Evolutionary conservation across 164 flowering plant species (phyloP).

Genomic region (Buxus sempervirens): DNA sequence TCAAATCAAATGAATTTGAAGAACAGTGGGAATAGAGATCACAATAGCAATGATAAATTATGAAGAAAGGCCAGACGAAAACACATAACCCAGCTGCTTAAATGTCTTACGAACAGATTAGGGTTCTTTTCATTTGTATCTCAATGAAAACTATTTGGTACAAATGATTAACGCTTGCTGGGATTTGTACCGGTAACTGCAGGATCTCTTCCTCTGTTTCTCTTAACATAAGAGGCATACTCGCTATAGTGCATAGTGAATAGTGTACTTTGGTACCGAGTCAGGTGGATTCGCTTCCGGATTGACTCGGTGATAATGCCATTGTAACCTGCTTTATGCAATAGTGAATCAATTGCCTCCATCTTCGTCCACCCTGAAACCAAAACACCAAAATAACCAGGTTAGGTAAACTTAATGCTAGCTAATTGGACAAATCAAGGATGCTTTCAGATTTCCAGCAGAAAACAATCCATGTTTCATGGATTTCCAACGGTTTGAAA

Average conservation of each 20-base stretch:
- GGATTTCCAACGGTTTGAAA: too few relatives aligned
- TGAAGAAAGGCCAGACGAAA: constrained; percentile 15
- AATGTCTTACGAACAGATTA: constrained; percentile 15
- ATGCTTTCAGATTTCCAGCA: too few relatives aligned
- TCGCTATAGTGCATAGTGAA: constrained; percentile 78
- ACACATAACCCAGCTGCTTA: constrained; percentile 19
- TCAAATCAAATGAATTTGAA: constrained; percentile 40
- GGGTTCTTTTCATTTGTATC: constrained; percentile 6
- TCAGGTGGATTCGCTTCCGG: constrained; percentile 60
- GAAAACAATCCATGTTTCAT: too few relatives aligned
- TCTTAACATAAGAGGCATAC: constrained; percentile 62
- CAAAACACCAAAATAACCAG: background rate
- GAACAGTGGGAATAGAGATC: constrained; percentile 17
- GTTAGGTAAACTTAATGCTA: too few relatives aligned
- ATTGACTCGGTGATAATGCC: constrained; percentile 70
- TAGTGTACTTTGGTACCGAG: constrained; percentile 93
- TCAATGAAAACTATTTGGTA: constrained; percentile 16
- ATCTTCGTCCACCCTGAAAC: constrained; percentile 72
- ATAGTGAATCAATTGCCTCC: constrained; percentile 86
- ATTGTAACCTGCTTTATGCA: constrained; percentile 83
- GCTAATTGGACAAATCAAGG: too few relatives aligned
- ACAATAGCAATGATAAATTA: constrained; percentile 10
- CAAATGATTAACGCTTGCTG: constrained; percentile 33
- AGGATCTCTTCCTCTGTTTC: constrained; percentile 57
- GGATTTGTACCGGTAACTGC: constrained; percentile 39